Base-by-base conservation (phyloP, 2,329 filamentous ascomycete species). In the Sarocladiaceae sp. region DNA sequence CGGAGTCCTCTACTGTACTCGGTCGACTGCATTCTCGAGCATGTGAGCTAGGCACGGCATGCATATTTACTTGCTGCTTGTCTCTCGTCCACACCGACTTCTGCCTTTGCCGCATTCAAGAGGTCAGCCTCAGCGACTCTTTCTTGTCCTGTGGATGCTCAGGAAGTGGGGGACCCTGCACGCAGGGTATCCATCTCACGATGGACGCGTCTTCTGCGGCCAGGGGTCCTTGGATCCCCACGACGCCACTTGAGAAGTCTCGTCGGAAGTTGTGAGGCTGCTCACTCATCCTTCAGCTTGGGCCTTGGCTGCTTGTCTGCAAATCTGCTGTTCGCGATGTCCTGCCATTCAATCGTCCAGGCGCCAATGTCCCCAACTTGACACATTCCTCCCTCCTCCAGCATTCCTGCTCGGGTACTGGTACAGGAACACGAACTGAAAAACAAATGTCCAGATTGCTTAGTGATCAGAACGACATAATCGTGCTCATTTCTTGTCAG, bases 191-290 rank as follows among this genome's bases (percentile, higher is more conserved):
- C 28, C 44, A 25, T 33, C 44, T 33, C 26, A 33, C 44, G 22
- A 48, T 48, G 44, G 44, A n/a, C 20, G 44, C 26, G 44, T 44
- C 20, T 44, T 23, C 40, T 44, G 10, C 17, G 40, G 28, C 40
- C 40, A 44, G 40, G 40, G 40, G 35, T 10, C 18, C 18, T 40
- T 40, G 10, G 8, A 17, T 40, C 37, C 37, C 22, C 40, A 23
- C 20, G 22, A 20, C 40, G 23, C 23, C 40, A 44, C 40, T 11
- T 23, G 17, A 44, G 40, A 22, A 26, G 17, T 26, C 23, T 44
- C 40, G 40, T 28, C 28, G 40, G 40, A 22, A 22, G n/a, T 44
- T 23, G 18, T 40, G 10, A 40, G 17, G 35, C 35, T 20, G 12
- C 17, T 22, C 4, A 23, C 40, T 26, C 25, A 23, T n/a, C 40